These are phyloP conservation scores for Fagopyrum esculentum DNA, from an alignment of 148 eudicot genomes.

Conservation along the genomic window DNA sequence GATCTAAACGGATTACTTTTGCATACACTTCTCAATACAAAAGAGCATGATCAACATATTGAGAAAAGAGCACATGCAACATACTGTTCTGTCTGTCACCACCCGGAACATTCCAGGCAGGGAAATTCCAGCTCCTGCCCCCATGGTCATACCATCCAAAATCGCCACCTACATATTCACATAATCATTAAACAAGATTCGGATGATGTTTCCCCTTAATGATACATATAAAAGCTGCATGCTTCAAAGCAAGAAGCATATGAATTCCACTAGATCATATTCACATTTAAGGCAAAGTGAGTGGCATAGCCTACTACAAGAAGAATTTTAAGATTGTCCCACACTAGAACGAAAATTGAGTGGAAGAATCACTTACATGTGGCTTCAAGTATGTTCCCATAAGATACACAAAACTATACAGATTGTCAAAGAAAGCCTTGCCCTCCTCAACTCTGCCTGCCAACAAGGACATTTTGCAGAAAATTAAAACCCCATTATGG, in stretches of 20 bases:
- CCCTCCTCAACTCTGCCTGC: conserved; percentile 86
- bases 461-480: conserved; percentile 15
- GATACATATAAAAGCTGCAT: background rate
- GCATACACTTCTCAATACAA: conserved; percentile 1
- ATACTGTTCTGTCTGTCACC: conserved; percentile 83
- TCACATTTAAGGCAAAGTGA: background rate
- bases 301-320: background rate
- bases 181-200: background rate
- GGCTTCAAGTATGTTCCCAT: conserved; percentile 93
- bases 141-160: conserved; percentile 83
- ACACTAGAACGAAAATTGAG: background rate
- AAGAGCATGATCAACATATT: background rate
- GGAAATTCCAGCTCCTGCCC: conserved; percentile 82
- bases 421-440: conserved; percentile 49
- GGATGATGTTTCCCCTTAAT: background rate
- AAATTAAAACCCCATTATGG: background rate
- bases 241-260: background rate
- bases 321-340: background rate
- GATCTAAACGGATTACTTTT: background rate
- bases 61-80: conserved; percentile 21
- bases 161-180: conserved; percentile 61
- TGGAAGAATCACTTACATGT: conserved; percentile 46
- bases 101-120: conserved; percentile 86
- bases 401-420: conserved; percentile 78
- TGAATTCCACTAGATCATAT: background rate